phyloP scores from a whole-genome alignment of 306 rosid genomes.

The Datisca glomerata region DNA sequence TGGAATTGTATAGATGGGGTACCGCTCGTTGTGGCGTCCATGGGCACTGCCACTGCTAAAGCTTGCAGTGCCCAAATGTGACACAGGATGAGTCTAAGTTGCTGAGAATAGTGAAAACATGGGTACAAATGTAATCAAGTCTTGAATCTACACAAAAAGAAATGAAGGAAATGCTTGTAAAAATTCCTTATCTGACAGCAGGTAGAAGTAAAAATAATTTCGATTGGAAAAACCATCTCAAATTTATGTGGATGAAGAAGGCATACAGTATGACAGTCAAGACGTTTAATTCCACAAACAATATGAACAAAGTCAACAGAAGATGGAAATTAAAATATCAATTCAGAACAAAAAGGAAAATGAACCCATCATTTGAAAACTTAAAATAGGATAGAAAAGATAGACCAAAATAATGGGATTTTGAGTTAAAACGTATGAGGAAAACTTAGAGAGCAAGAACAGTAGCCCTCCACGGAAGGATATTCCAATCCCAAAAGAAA shows the following conservation, averaged over 20 bases:
- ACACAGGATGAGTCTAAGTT: conserved; percentile 35
- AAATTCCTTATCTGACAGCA: conserved; percentile 41
- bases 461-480: conserved; percentile 38
- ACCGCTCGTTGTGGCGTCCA: conserved; percentile 93
- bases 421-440: conserved; percentile 1
- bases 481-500: conserved; percentile 47
- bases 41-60: conserved; percentile 63
- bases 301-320: not conserved
- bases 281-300: not conserved
- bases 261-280: not conserved
- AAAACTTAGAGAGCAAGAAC: conserved; percentile 48
- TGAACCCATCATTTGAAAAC: not conserved
- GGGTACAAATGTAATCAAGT: conserved; percentile 48
- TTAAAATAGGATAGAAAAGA: conserved; percentile 2
- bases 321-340: not conserved
- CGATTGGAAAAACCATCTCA: too few species aligned
- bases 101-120: conserved; percentile 51
- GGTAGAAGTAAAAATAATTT: conserved; percentile 14
- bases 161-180: conserved; percentile 34
- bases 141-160: conserved; percentile 80
- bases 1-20: conserved; percentile 74
- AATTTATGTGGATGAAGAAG: not conserved
- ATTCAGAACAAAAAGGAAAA: not conserved
- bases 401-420: conserved; percentile 11
- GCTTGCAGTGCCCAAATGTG: conserved; percentile 72